Evolutionary conservation across 495 filamentous ascomycete genomes (phyloP), one percentile per base, ranked within the genome.

Genomic region (Talaromyces proteolyticus): DNA sequence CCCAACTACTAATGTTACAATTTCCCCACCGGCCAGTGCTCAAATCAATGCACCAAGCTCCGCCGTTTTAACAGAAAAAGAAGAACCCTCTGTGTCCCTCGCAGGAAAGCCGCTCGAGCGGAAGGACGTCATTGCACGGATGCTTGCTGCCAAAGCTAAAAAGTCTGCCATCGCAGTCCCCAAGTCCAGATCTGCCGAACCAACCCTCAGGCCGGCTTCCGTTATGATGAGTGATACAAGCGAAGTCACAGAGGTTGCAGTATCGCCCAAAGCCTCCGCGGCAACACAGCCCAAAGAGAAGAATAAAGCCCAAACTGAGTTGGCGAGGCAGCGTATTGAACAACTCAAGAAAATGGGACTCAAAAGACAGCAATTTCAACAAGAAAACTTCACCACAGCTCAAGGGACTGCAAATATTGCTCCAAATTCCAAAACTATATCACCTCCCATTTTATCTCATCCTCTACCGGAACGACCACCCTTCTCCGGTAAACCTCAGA

Each of bases 61-160:
- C n/a, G n/a, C n/a, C n/a, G n/a, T n/a, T n/a, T n/a, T n/a, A n/a
- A n/a, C n/a, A n/a, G n/a, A 26, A 24, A 3, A 10, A 25, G 18
- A 46, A 46, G 25, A 17, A 1, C 6, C 22, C 16, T 46, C 44
- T 29, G 20, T 51, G 12, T 29, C 53, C 2, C 11, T 17, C 19
- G 11, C 23, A 3, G 53, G 51, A 3, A 82, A 80, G 54, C 74
- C 79, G 6, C 70, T 89, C 57, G 85, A 88, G 55, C 76, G 87
- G 23, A 89, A 89, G 54, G 86, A 89, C 52, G 77, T 87, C 37
- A 88, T 88, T 57, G 86, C 87, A 16, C 77, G 81, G 39, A 80
- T 89, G 59, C 73, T 88, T 43, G 86, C 88, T 36, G 84, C 68
- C 1, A 78, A 76, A 52, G 71, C 72, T 54, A 68, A 45, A 17